Base-by-base conservation (phyloP, 2,329 filamentous ascomycete genomes). In the Neocucurbitaria cava region DNA sequence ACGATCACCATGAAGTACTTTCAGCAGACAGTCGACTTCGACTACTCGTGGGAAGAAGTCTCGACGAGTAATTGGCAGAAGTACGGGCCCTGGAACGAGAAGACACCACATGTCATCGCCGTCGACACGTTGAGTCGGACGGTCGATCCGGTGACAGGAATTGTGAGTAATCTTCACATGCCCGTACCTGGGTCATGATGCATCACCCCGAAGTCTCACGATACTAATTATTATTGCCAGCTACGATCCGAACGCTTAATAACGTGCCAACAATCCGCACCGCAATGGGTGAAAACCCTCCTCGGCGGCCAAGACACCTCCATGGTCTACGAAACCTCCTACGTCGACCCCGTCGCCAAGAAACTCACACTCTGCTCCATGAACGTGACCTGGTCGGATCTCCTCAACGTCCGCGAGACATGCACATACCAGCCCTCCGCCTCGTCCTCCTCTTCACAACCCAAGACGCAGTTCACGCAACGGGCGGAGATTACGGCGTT, bases 31-130 rank as follows among this genome's bases (percentile, higher is more conserved):
- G 91, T 92, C 78, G 92, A 92, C 58, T 99, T 96, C 80, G 85
- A 96, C 81, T 99, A 99, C 83, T 96, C 94, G 41, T 99, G 95
- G 95, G 92, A 96, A 72, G 94, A 98, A 78, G 95, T 99, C 31
- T 96, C 92, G 23, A 92, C 92, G 13, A 92, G 91, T 75, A 99
- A 99, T 84, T 99, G 95, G 95, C 89, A 88, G 68, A 99, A 99
- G 78, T 99, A 99, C 80, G 96, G 92, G 71, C 94, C 94, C 18
- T 98, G 95, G 94, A 99, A 99, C 82, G 90, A 97, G 77, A 95
- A 96, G 80, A 93, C 91, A n/a, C 91, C 92, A 36, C 95, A 99
- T 78, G 95, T 99, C 64, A 87, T 96, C 64, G 93, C 92, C 64
- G 95, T 98, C 71, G 95, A 99, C 80, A 98, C 94, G 13, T 79